Percentiles rank a stretch among this genome's conserved stretches.
Conservation (phyloP, 768 basidiomycete species). For the Daedaleopsis nitida region DNA sequence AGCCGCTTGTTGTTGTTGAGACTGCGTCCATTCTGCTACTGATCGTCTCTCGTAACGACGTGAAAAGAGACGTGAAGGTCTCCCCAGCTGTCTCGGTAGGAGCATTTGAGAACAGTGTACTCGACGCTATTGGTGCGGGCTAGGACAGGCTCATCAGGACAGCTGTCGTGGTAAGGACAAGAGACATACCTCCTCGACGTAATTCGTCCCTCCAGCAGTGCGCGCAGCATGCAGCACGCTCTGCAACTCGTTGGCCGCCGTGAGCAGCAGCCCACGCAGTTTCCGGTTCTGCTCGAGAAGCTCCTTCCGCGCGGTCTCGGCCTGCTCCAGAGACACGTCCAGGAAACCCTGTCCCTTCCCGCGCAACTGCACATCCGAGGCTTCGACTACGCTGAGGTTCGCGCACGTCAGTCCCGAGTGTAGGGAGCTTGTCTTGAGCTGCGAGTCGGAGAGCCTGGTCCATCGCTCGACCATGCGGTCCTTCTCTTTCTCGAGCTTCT, state of each 20-base stretch:
- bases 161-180: slow-evolving; percentile 30
- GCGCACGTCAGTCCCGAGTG: slow-evolving; percentile 44
- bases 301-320: slow-evolving; percentile 63
- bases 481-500: slow-evolving; percentile 79
- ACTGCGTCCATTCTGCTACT: slow-evolving; percentile 7
- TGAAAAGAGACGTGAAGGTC: slow-evolving; percentile 28
- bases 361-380: slow-evolving; percentile 38
- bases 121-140: slow-evolving; percentile 27
- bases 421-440: slow-evolving; percentile 54
- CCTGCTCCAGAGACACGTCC: slow-evolving; percentile 72
- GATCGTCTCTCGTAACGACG: slow-evolving; percentile 27
- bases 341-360: slow-evolving; percentile 57
- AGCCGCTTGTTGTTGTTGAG: slow-evolving; percentile 3
- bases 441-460: slow-evolving; percentile 69
- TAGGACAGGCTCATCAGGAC: slow-evolving; percentile 29
- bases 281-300: slow-evolving; percentile 66
- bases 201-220: slow-evolving; percentile 37
- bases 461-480: slow-evolving; percentile 77
- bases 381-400: slow-evolving; percentile 32
- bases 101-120: slow-evolving; percentile 30
- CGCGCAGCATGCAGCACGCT: slow-evolving; percentile 51
- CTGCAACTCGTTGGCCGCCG: slow-evolving; percentile 67
- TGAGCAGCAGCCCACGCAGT: slow-evolving; percentile 61
- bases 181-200: slow-evolving; percentile 49
- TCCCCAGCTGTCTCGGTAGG: slow-evolving; percentile 28